Conservation (phyloP, 108 stramenopile genomes). For the Cyclotella baltica region DNA sequence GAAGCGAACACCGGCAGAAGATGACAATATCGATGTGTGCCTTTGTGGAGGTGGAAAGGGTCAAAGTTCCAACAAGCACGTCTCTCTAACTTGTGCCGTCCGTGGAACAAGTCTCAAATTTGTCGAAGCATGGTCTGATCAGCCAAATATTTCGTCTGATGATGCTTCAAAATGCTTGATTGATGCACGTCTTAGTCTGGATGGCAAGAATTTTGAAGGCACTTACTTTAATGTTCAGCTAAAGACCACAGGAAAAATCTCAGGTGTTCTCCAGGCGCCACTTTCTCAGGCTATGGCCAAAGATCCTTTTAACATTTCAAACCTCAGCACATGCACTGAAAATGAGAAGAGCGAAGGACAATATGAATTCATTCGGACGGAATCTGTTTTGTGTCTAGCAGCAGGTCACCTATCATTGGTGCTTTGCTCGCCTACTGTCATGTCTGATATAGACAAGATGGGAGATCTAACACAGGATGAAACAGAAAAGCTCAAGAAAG, state of each 20-base stretch:
- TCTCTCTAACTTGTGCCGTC: constrained; percentile 59
- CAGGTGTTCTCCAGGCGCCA: constrained; percentile 47
- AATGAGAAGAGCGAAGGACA: not conserved
- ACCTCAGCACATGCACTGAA: not conserved
- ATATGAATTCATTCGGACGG: constrained; percentile 23
- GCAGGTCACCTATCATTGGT: constrained; percentile 70
- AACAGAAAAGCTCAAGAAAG: constrained; percentile 7
- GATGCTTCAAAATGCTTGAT: constrained; percentile 48
- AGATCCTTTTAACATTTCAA: not conserved
- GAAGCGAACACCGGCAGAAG: constrained; percentile 3
- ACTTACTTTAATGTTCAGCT: constrained; percentile 66
- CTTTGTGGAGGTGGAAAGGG: constrained; percentile 69
- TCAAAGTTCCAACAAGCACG: constrained; percentile 66
- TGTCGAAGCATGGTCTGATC: constrained; percentile 70
- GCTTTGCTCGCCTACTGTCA: constrained; percentile 31
- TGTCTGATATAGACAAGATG: constrained; percentile 55
- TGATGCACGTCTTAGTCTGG: constrained; percentile 67
- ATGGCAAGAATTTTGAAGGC: constrained; percentile 82
- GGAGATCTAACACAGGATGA: constrained; percentile 7
- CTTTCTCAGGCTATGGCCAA: constrained; percentile 2
- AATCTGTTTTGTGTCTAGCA: constrained; percentile 66
- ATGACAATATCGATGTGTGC: constrained; percentile 12
- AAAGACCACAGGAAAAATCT: constrained; percentile 65
- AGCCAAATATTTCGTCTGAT: constrained; percentile 24
- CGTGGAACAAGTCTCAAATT: constrained; percentile 69